Percentiles rank a stretch among this genome's conserved stretches.
Conservation (phyloP, 768 basidiomycete species). For the Nevesoporus exiguus region DNA sequence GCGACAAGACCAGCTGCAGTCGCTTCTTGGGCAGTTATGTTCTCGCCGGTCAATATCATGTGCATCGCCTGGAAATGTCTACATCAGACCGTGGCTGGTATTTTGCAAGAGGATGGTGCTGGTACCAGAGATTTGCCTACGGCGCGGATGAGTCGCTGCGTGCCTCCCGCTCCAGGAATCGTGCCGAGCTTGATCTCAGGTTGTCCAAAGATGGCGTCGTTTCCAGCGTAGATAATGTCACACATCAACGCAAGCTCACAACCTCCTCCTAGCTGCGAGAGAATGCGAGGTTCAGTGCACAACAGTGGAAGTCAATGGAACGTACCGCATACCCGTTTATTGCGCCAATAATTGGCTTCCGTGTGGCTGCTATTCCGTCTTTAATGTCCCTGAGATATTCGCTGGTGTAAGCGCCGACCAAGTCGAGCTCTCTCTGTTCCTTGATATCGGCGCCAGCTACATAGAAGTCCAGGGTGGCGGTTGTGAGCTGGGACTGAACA, state of each 20-base stretch:
- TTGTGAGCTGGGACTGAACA: background rate
- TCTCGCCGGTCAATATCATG: constrained; percentile 49
- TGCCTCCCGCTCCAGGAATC: constrained; percentile 92
- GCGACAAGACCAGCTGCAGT: constrained; percentile 46
- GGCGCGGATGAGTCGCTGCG: constrained; percentile 80
- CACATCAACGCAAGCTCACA: constrained; percentile 96
- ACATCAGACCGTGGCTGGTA: background rate
- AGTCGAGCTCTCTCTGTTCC: constrained; percentile 89
- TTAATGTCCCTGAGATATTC: constrained; percentile 46
- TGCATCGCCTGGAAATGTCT: constrained; percentile 45
- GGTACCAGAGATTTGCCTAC: constrained; percentile 72
- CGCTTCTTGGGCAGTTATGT: constrained; percentile 44
- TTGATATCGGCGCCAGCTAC: constrained; percentile 94
- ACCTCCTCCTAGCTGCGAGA: constrained; percentile 81
- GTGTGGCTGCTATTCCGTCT: constrained; percentile 46
- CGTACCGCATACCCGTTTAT: constrained; percentile 86
- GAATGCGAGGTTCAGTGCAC: constrained; percentile 22
- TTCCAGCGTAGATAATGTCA: constrained; percentile 88
- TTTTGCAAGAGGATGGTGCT: background rate
- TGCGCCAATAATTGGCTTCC: constrained; percentile 92
- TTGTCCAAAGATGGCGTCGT: constrained; percentile 87
- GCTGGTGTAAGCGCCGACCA: constrained; percentile 42
- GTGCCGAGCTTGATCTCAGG: constrained; percentile 95
- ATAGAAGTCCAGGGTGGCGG: background rate
- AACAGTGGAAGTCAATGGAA: background rate